phyloP scores from a whole-genome alignment of 352 stramenopile species.

The Thraustochytrium striatum region DNA sequence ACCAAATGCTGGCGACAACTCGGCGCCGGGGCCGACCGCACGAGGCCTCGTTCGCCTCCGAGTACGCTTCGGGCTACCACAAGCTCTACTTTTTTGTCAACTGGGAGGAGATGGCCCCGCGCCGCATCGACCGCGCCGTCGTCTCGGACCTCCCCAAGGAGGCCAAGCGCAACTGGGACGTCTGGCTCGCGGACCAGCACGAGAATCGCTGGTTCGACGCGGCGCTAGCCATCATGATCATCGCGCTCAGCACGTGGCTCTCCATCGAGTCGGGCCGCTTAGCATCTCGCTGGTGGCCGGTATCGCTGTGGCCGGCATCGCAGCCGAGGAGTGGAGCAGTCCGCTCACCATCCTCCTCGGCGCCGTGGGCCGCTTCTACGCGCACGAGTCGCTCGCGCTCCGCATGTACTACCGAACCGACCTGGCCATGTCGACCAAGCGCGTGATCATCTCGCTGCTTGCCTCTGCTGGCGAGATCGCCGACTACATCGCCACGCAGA shows the following conservation, averaged over 20 bases:
- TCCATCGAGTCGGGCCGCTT: not conserved
- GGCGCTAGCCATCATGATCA: slow-evolving; percentile 15
- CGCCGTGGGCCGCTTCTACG: not conserved
- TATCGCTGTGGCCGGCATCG: slow-evolving; percentile 39
- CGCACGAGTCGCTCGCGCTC: slow-evolving; percentile 35
- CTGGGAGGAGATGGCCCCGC: slow-evolving; percentile 26
- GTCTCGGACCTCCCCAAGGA: slow-evolving; percentile 38
- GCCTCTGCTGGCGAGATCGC: slow-evolving; percentile 5
- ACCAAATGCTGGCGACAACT: slow-evolving; percentile 4
- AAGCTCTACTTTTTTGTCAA: slow-evolving; percentile 44
- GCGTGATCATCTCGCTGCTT: slow-evolving; percentile 25
- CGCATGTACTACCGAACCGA: slow-evolving; percentile 6
- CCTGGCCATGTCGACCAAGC: slow-evolving; percentile 9
- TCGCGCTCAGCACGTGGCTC: not conserved
- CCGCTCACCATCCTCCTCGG: slow-evolving; percentile 3
- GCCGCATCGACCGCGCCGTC: slow-evolving; percentile 17
- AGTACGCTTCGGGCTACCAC: slow-evolving; percentile 41
- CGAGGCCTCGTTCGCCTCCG: slow-evolving; percentile 17
- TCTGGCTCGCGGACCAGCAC: slow-evolving; percentile 15
- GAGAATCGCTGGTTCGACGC: not conserved
- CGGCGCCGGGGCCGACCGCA: not conserved
- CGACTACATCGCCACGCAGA: not conserved
- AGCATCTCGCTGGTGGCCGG: slow-evolving; percentile 11
- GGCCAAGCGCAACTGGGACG: not conserved
- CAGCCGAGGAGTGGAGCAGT: slow-evolving; percentile 8